phyloP scores from a whole-genome alignment of 352 stramenopile genomes.

The Pythium graminicola region DNA sequence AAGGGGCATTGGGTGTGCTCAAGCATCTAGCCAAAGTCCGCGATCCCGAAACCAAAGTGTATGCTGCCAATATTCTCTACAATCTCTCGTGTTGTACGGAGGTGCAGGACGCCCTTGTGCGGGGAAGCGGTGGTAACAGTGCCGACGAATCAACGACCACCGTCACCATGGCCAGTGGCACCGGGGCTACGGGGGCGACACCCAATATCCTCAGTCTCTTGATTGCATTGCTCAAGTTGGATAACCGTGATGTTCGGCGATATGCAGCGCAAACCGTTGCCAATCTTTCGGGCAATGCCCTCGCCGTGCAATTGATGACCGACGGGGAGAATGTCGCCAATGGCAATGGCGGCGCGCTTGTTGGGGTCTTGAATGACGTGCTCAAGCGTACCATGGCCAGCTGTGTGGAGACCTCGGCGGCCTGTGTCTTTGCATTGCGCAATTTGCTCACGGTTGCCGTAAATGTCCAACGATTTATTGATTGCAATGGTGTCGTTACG shows the following conservation, averaged over 20 bases:
- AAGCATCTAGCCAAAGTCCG: slow-evolving; percentile 68
- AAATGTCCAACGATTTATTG: slow-evolving; percentile 67
- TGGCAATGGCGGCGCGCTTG: slow-evolving; percentile 22
- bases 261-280: slow-evolving; percentile 60
- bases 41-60: slow-evolving; percentile 77
- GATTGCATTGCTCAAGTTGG: slow-evolving; percentile 53
- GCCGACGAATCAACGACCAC: slow-evolving; percentile 7
- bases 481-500: slow-evolving; percentile 52
- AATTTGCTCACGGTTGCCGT: slow-evolving; percentile 53
- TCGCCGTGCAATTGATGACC: slow-evolving; percentile 61
- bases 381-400: slow-evolving; percentile 54
- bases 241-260: slow-evolving; percentile 55
- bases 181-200: neutral
- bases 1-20: slow-evolving; percentile 57
- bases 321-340: slow-evolving; percentile 14
- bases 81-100: slow-evolving; percentile 63
- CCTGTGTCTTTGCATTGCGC: slow-evolving; percentile 62
- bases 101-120: slow-evolving; percentile 47
- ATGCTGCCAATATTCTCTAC: slow-evolving; percentile 76
- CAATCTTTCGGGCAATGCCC: slow-evolving; percentile 46
- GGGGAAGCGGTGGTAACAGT: slow-evolving; percentile 19
- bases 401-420: slow-evolving; percentile 47
- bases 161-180: slow-evolving; percentile 5
- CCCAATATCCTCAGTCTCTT: slow-evolving; percentile 60
- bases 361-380: slow-evolving; percentile 55